phyloP scores from a whole-genome alignment of 192 early-diverging fungal species.

The Backusella australiensis region DNA sequence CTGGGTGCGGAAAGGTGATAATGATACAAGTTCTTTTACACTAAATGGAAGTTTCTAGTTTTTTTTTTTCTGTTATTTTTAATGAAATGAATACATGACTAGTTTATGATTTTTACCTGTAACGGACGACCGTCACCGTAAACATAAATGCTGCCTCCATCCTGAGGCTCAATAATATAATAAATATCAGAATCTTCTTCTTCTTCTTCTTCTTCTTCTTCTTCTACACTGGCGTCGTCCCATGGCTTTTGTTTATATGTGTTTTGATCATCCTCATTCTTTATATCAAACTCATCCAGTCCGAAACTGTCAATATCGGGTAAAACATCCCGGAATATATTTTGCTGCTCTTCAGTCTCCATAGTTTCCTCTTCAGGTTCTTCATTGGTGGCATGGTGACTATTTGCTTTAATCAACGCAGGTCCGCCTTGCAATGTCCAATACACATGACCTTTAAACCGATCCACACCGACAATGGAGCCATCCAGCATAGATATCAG shows the following conservation, averaged over 20 bases:
- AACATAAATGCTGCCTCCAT: slow-evolving; percentile 65
- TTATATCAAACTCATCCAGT: not conserved
- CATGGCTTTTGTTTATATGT: not conserved
- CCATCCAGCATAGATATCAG: slow-evolving; percentile 77
- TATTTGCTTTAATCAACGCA: slow-evolving; percentile 36
- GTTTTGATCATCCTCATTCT: not conserved
- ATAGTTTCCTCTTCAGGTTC: not conserved
- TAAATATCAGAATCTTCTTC: slow-evolving; percentile 39
- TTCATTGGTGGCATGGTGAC: not conserved
- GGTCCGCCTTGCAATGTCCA: slow-evolving; percentile 59
- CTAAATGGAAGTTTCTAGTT: slow-evolving; percentile 60
- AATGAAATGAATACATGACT: too few species aligned
- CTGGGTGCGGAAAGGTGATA: slow-evolving; percentile 49
- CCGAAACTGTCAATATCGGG: slow-evolving; percentile 4
- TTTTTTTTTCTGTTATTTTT: too few species aligned
- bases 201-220: not conserved
- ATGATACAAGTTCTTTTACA: slow-evolving; percentile 66
- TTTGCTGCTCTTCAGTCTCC: not conserved
- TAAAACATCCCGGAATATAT: not conserved
- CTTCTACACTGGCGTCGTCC: not conserved
- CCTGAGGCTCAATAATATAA: slow-evolving; percentile 73
- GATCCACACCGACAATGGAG: slow-evolving; percentile 60
- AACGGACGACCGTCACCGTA: slow-evolving; percentile 48
- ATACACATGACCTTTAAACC: slow-evolving; percentile 46
- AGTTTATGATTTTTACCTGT: slow-evolving; percentile 42